Evolutionary conservation across 1,284 basidiomycete genomes (phyloP).

Genomic region (Rhodotorula sp.): DNA sequence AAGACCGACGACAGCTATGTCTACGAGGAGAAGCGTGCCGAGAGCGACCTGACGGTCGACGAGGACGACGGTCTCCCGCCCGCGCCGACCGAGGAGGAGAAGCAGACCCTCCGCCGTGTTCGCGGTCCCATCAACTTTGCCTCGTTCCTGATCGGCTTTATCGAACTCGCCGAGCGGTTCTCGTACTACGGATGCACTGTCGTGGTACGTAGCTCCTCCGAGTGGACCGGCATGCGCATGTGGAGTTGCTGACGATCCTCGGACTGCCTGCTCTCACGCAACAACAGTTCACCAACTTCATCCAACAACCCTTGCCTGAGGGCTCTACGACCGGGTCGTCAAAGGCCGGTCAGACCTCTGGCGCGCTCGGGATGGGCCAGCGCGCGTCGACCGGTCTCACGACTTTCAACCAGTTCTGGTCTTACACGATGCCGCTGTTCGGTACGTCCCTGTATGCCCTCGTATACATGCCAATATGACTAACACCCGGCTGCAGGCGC

Average conservation of each 20-base stretch:
- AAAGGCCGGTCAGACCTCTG: slow-evolving; percentile 27
- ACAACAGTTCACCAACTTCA: slow-evolving; percentile 45
- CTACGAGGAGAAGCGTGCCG: slow-evolving; percentile 17
- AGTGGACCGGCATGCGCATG: too few relatives aligned
- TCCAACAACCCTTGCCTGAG: slow-evolving; percentile 46
- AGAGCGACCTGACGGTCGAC: background rate
- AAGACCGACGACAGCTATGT: slow-evolving; percentile 9
- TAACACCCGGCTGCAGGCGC: slow-evolving; percentile 31
- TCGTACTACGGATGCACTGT: slow-evolving; percentile 60
- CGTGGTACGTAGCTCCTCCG: slow-evolving; percentile 18
- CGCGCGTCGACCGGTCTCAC: slow-evolving; percentile 45
- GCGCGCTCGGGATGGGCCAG: slow-evolving; percentile 57
- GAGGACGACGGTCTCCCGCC: background rate
- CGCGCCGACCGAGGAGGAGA: slow-evolving; percentile 21
- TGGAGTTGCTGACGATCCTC: background rate
- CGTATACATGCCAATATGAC: background rate
- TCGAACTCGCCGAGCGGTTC: slow-evolving; percentile 68
- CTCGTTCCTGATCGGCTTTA: slow-evolving; percentile 30
- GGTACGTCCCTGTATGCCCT: background rate
- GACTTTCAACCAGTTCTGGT: slow-evolving; percentile 41
- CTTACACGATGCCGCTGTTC: slow-evolving; percentile 43
- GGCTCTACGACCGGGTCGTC: slow-evolving; percentile 34
- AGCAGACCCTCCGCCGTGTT: slow-evolving; percentile 17
- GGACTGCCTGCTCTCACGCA: too few relatives aligned
- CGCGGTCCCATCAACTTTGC: slow-evolving; percentile 18